Evolutionary conservation across 1,284 basidiomycete genomes (phyloP), one percentile per base, ranked within the genome.

Genomic region (Ustilago bromivora): DNA sequence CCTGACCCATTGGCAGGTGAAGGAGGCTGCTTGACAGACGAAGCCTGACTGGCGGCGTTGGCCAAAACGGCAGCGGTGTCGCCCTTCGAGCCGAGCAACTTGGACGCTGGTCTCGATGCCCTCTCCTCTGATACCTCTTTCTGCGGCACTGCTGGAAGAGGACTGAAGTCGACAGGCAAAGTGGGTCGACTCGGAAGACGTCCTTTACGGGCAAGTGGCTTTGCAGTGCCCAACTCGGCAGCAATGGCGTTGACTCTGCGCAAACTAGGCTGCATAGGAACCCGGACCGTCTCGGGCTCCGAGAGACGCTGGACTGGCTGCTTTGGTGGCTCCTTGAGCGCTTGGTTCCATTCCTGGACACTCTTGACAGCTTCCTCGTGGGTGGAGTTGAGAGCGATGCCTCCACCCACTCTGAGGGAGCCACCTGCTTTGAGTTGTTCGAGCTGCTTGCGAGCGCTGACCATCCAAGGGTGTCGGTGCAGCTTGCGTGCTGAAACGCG

Each of bases 281-380:
- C 70, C 43, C 76, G 64, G 2, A 78, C 41, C 5, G 76, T 78
- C 2, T 73, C 76, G 5, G 76, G 55, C 4, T 78, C 71, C 17
- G 61, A 61, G 0, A 66, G 47, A 40, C 76, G 71, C 6, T 61
- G 58, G 0, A 52, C 59, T 13, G 66, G 55, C 19, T 70, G 66
- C 32, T 74, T 72, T 5, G 66, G 90, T 79, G 85, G 94, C 93
- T 95, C 88, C 92, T 95, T 83, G 63, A 99, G 88, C 0, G 95
- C 95, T 85, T 98, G 94, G 82, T 99, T 99, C 96, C 96, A 99
- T 86, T 98, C 94, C 87, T 97, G 95, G 23, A 99, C 96, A 81
- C 93, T 92, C 84, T 95, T 89, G 47, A 99, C 94, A 13, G 94
- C 94, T 83, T 98, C 94, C 77, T 98, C 94, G 84, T 93, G 96